phyloP scores from a whole-genome alignment of 352 stramenopile genomes.

The Pythium utonaiense region DNA sequence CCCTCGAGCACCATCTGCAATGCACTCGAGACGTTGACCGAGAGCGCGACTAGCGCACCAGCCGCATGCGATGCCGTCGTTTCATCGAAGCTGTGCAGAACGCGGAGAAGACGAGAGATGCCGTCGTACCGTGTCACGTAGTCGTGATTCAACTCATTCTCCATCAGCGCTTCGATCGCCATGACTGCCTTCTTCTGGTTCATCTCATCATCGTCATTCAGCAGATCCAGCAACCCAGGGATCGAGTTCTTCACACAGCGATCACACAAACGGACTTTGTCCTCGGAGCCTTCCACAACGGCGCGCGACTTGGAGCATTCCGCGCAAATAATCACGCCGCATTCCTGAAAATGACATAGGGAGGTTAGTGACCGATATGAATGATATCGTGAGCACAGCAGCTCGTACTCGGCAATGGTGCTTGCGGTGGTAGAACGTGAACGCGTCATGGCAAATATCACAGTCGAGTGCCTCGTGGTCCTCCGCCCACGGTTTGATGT shows the following conservation, averaged over 20 bases:
- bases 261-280: conserved; percentile 79
- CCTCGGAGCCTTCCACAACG: conserved; percentile 75
- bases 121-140: conserved; percentile 76
- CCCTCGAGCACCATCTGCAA: conserved; percentile 87
- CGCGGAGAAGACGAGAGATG: conserved; percentile 62
- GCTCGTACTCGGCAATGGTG: conserved; percentile 76
- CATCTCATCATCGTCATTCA: conserved; percentile 43
- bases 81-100: conserved; percentile 67
- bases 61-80: conserved; percentile 68
- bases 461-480: conserved; percentile 76
- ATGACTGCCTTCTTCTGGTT: conserved; percentile 70
- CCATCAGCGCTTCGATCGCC: conserved; percentile 80
- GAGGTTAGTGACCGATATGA: background rate
- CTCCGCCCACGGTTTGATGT: conserved; percentile 88
- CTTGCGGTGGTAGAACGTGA: conserved; percentile 79
- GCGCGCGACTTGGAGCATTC: conserved; percentile 85
- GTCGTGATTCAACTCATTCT: conserved; percentile 82
- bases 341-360: conserved; percentile 46
- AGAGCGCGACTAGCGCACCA: conserved; percentile 75
- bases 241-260: conserved; percentile 81
- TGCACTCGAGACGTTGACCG: conserved; percentile 67
- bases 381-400: background rate
- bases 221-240: conserved; percentile 57
- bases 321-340: conserved; percentile 82
- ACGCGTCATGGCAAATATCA: conserved; percentile 68